A percentile compares a stretch with the other conserved stretches of the same genome.
These are phyloP conservation scores for Oligophagozyma castellii DNA, from an alignment of 1,139 yeast species.

Conservation along the genomic window DNA sequence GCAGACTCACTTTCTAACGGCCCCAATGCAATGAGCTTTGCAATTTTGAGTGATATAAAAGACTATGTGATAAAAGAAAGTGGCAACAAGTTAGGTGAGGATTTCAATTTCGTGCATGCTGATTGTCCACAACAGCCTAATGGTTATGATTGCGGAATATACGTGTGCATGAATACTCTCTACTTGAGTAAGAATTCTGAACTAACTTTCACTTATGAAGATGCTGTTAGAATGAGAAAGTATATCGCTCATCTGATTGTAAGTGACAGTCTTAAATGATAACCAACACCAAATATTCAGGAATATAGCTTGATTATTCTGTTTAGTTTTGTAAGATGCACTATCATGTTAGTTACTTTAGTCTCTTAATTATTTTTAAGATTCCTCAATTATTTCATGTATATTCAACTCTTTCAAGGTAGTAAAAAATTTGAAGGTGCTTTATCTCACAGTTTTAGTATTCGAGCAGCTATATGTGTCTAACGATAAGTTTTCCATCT, in stretches of 20 bases:
- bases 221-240: constrained; percentile 55
- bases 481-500: constrained; percentile 1
- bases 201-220: constrained; percentile 48
- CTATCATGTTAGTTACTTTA: too few species aligned
- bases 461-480: background rate
- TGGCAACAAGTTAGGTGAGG: constrained; percentile 26
- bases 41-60: constrained; percentile 40
- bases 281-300: too few species aligned
- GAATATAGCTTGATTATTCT: too few species aligned
- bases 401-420: too few species aligned
- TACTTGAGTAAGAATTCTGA: constrained; percentile 37
- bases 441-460: too few species aligned
- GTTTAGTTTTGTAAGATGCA: too few species aligned
- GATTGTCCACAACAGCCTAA: constrained; percentile 77
- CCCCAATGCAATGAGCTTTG: constrained; percentile 39
- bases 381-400: too few species aligned
- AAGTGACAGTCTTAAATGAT: constrained; percentile 4
- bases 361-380: too few species aligned
- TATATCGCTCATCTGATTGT: constrained; percentile 38
- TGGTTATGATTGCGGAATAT: constrained; percentile 93
- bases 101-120: constrained; percentile 27
- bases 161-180: constrained; percentile 68
- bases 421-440: too few species aligned
- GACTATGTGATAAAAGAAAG: constrained; percentile 51
- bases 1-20: constrained; percentile 53